A percentile compares a stretch with the other conserved stretches of the same genome.
Conservation (phyloP, 768 basidiomycete genomes). For the Amanita rubescens region DNA sequence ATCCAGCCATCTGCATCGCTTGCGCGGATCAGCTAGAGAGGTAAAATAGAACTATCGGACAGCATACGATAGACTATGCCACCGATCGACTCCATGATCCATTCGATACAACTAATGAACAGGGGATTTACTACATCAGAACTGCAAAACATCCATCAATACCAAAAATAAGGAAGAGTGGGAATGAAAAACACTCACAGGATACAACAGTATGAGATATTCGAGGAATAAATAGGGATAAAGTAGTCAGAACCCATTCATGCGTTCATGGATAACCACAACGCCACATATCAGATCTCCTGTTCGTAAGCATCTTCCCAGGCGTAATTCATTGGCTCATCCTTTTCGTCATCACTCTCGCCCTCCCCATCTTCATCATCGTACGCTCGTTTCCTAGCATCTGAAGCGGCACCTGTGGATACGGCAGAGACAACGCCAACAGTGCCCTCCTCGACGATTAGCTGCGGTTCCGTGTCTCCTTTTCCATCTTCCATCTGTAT, state of each 20-base stretch:
- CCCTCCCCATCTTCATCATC: constrained; percentile 31
- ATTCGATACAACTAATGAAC: not conserved
- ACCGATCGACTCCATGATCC: no score
- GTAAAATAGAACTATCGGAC: no score
- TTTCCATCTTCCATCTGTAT: constrained; percentile 35
- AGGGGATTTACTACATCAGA: not conserved
- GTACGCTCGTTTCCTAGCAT: constrained; percentile 12
- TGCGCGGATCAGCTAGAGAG: no score
- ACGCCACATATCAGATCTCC: constrained; percentile 56
- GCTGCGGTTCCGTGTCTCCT: constrained; percentile 26
- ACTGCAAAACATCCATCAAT: not conserved
- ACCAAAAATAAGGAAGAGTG: not conserved
- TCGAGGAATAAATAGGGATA: not conserved
- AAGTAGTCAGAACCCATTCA: not conserved
- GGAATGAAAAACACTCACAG: not conserved
- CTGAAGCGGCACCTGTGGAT: constrained; percentile 14
- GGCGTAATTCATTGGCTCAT: constrained; percentile 37
- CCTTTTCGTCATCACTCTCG: constrained; percentile 47
- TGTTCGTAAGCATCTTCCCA: constrained; percentile 62
- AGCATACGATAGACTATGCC: no score
- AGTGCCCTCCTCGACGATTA: constrained; percentile 44
- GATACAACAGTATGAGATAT: not conserved
- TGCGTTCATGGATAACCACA: no score
- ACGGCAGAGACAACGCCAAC: constrained; percentile 20
- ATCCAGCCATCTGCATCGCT: no score